phyloP scores from a whole-genome alignment of 2,329 filamentous ascomycete species.

The Penicillium sp. region DNA sequence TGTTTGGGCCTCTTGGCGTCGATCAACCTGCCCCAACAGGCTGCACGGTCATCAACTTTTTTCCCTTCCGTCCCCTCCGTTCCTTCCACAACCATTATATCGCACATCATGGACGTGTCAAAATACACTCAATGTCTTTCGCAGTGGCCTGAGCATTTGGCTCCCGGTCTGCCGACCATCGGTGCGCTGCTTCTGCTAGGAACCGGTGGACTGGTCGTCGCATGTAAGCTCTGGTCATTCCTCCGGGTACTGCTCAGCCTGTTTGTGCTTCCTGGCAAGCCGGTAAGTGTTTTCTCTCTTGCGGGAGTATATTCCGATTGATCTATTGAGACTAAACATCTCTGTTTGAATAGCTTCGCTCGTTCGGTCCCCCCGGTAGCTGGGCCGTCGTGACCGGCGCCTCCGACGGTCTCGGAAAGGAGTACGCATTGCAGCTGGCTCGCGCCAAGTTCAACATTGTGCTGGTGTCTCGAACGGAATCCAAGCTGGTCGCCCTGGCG shows the following conservation, averaged over 20 bases:
- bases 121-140: constrained; percentile 41
- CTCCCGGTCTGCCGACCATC: constrained; percentile 46
- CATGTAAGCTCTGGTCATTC: constrained; percentile 63
- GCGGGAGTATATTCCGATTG: neutral
- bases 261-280: constrained; percentile 67
- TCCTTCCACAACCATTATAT: constrained; percentile 9
- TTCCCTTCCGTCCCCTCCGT: constrained; percentile 7
- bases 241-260: constrained; percentile 68
- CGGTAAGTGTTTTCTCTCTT: constrained; percentile 45
- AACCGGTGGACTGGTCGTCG: constrained; percentile 65
- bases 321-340: constrained; percentile 23
- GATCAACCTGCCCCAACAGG: constrained; percentile 33
- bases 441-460: constrained; percentile 92
- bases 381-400: constrained; percentile 96
- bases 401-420: constrained; percentile 95
- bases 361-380: constrained; percentile 87
- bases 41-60: constrained; percentile 23
- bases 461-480: constrained; percentile 92
- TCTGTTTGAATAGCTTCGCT: constrained; percentile 69
- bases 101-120: constrained; percentile 41
- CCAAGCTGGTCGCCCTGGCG: constrained; percentile 81
- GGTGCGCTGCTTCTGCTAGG: constrained; percentile 45
- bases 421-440: constrained; percentile 90
- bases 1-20: constrained; percentile 32
- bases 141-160: constrained; percentile 42